Percentiles rank a stretch among this genome's conserved stretches.
These are phyloP conservation scores for Zizania latifolia DNA, from an alignment of 176 grass and related monocot genomes.

Conservation along the genomic window DNA sequence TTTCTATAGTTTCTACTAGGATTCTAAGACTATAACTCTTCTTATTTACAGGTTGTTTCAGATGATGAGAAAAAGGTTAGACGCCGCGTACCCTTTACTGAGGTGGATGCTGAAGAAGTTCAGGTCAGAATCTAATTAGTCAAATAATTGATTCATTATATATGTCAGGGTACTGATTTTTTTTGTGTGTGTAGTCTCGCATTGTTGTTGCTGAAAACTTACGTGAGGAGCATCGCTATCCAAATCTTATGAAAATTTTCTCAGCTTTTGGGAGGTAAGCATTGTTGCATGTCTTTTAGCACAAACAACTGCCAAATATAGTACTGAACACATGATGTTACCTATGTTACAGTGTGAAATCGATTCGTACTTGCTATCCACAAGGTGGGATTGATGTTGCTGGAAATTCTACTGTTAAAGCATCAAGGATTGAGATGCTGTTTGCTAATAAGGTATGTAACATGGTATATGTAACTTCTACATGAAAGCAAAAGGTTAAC, in stretches of 20 bases:
- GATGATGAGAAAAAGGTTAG: constrained; percentile 88
- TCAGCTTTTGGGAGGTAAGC: constrained; percentile 80
- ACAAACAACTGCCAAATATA: not conserved
- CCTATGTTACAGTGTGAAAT: constrained; percentile 68
- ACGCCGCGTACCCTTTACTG: constrained; percentile 60
- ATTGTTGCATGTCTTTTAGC: constrained; percentile 2
- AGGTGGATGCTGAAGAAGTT: constrained; percentile 67
- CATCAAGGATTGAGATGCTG: constrained; percentile 77
- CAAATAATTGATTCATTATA: not conserved
- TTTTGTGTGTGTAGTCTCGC: constrained; percentile 48
- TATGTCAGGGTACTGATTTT: not conserved
- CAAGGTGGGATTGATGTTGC: constrained; percentile 46
- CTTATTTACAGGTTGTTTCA: constrained; percentile 67
- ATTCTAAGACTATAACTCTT: not conserved
- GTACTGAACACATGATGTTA: constrained; percentile 19
- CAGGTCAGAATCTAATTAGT: constrained; percentile 49
- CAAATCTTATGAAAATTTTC: constrained; percentile 93
- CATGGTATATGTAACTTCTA: not conserved
- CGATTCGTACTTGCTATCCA: constrained; percentile 94
- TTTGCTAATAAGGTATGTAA: constrained; percentile 82
- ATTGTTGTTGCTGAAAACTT: constrained; percentile 96
- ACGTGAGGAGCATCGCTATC: constrained; percentile 81
- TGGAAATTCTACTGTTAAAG: constrained; percentile 43
- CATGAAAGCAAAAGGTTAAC: not conserved
- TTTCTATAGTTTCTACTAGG: not conserved